Evolutionary conservation across 2,329 filamentous ascomycete species (phyloP).

Genomic region (Fusarium chlamydosporum): DNA sequence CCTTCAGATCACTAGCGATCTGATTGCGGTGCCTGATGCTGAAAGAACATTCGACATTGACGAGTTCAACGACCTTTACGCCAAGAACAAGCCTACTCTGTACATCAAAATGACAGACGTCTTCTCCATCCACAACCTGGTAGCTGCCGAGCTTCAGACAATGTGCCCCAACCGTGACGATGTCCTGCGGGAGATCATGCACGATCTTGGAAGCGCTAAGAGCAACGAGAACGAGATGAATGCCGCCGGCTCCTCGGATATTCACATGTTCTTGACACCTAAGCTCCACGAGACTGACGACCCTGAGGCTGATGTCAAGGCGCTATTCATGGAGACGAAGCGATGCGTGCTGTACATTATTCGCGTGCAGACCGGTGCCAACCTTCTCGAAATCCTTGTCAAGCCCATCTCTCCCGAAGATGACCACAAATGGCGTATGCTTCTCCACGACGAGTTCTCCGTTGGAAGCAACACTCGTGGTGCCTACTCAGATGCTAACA

Average conservation of each 20-base stretch:
- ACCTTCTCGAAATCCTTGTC: conserved; percentile 94
- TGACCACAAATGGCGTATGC: conserved; percentile 85
- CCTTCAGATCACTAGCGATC: conserved; percentile 78
- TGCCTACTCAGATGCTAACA: conserved; percentile 90
- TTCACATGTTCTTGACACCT: conserved; percentile 89
- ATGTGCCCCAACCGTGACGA: conserved; percentile 89
- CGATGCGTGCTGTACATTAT: conserved; percentile 98
- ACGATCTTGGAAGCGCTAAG: conserved; percentile 95
- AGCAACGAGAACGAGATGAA: conserved; percentile 95
- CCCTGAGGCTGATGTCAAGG: conserved; percentile 91
- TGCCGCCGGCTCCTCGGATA: conserved; percentile 87
- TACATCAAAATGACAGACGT: conserved; percentile 99
- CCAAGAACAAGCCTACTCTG: conserved; percentile 95
- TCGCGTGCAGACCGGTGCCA: conserved; percentile 90
- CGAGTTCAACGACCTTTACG: conserved; percentile 97
- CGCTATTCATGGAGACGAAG: conserved; percentile 98
- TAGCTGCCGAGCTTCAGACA: conserved; percentile 81
- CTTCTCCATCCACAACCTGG: conserved; percentile 92
- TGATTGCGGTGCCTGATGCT: conserved; percentile 87
- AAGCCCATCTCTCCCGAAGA: conserved; percentile 90
- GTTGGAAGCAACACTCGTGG: conserved; percentile 78
- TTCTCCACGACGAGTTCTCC: conserved; percentile 85
- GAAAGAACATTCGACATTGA: conserved; percentile 98
- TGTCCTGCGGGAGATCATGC: conserved; percentile 88
- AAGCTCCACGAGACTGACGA: conserved; percentile 93